phyloP scores from a whole-genome alignment of 139 green algal species.

The Chlamydomonas urium region DNA sequence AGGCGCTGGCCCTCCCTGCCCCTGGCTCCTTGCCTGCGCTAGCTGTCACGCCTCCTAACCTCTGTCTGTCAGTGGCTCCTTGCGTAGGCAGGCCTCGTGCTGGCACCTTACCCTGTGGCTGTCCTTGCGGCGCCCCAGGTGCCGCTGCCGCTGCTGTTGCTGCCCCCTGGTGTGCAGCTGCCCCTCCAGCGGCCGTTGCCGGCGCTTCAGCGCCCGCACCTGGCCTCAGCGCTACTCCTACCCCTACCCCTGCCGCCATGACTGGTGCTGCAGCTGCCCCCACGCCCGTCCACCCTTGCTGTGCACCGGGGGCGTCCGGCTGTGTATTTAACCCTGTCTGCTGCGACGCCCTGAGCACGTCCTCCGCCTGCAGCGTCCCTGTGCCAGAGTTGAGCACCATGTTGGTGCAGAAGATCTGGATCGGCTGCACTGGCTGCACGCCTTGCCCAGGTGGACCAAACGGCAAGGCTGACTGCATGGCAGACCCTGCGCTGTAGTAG shows the following conservation, averaged over 20 bases:
- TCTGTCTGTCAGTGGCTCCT: too few species aligned
- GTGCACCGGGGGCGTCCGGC: too few species aligned
- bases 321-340: too few species aligned
- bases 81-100: too few species aligned
- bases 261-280: too few species aligned
- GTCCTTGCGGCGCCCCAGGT: neutral
- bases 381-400: neutral
- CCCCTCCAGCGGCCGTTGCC: neutral
- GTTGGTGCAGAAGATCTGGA: conserved; percentile 18
- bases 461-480: too few species aligned
- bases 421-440: too few species aligned
- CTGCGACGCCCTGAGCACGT: too few species aligned
- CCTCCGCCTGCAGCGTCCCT: conserved; percentile 2
- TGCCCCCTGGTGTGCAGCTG: too few species aligned
- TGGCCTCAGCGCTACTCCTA: neutral
- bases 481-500: too few species aligned
- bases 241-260: neutral
- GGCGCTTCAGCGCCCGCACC: neutral
- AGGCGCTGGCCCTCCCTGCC: neutral
- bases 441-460: too few species aligned
- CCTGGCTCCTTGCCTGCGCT: neutral
- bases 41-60: neutral
- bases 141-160: neutral
- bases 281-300: too few species aligned
- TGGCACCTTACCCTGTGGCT: neutral